Conservation (phyloP, 179 eudicot species). For the Actinidia polygama region DNA sequence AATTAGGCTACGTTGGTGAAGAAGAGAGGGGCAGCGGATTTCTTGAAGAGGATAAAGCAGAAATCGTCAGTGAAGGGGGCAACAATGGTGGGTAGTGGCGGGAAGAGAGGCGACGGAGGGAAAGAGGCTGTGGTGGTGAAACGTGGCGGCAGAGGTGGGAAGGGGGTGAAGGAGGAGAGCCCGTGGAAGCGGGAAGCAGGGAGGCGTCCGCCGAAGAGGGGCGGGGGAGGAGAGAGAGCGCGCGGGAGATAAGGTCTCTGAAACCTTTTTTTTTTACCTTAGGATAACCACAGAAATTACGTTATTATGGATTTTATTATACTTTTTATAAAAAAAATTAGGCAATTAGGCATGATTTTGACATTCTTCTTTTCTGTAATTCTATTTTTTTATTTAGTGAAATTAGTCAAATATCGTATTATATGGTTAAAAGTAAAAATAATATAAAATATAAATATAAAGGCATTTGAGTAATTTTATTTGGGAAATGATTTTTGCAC, state of each 20-base stretch:
- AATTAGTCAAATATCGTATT: too few relatives aligned
- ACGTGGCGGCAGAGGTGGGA: conserved; percentile 6
- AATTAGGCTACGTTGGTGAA: conserved; percentile 23
- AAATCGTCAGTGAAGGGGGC: conserved; percentile 24
- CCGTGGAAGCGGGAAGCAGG: conserved; percentile 26
- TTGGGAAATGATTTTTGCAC: too few relatives aligned
- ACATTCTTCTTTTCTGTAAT: too few relatives aligned
- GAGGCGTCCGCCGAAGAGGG: conserved; percentile 23
- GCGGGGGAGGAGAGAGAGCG: conserved; percentile 14
- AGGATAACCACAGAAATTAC: too few relatives aligned
- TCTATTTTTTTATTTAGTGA: too few relatives aligned
- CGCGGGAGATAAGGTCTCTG: conserved; percentile 17
- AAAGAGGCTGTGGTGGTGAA: conserved; percentile 13
- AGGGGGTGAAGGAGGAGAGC: conserved; percentile 24
- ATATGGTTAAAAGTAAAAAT: too few relatives aligned
- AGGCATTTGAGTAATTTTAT: too few relatives aligned
- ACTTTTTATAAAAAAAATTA: too few relatives aligned
- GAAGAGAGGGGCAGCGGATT: conserved; percentile 41
- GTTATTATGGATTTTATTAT: too few relatives aligned
- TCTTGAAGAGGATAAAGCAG: conserved; percentile 40
- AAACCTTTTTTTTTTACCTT: too few relatives aligned
- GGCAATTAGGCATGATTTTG: too few relatives aligned
- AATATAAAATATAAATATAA: too few relatives aligned
- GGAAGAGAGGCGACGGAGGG: conserved; percentile 13
- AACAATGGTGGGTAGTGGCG: conserved; percentile 7